Base-by-base conservation (phyloP, 306 rosid species). In the Medicago lupulina region DNA sequence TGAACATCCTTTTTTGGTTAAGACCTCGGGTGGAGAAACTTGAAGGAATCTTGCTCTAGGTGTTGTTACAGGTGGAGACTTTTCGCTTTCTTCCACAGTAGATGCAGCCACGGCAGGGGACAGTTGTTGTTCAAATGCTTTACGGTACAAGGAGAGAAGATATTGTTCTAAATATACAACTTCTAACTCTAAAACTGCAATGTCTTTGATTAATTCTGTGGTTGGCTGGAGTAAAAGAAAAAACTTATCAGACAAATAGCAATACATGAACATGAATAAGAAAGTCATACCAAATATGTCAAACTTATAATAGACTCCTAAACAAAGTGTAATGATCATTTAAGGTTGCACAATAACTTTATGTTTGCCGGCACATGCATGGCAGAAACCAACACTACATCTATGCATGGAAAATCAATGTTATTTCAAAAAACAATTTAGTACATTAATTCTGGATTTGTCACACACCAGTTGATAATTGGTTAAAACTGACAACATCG, bases 111-210 rank as follows among this genome's bases (percentile, higher is more conserved):
- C 47, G n/a, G 79, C 47, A 11, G 81, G 79, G 49, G 88, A 73
- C 47, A 71, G 4, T 81, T 89, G 91, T 55, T 80, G 93, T 79
- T 92, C 93, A 81, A 92, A 90, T 58, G 97, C 96, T 88, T 83
- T 88, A 46, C 99, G 91, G 79, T 95, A 95, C 81, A 92, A 75
- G 39, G 93, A 86, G 70, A 95, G 97, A 82, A 95, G 99, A 82
- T 89, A 88, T 31, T 92, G 97, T 76, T 95, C 99, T 88, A 92
- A 89, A 90, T 90, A 90, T 61, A 73, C 85, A 80, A 95, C 97
- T 88, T 95, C 97, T 81, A 90, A 83, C 82, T 95, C 99, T 73
- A 95, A 66, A 14, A 95, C 88, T 2, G 97, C 93, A 68, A 95
- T 89, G 82, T 95, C 98, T 79, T 89, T 95, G 12, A 95, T 89